Conservation (phyloP, 2,329 filamentous ascomycete genomes). For the Aspergillus hiratsukae region DNA sequence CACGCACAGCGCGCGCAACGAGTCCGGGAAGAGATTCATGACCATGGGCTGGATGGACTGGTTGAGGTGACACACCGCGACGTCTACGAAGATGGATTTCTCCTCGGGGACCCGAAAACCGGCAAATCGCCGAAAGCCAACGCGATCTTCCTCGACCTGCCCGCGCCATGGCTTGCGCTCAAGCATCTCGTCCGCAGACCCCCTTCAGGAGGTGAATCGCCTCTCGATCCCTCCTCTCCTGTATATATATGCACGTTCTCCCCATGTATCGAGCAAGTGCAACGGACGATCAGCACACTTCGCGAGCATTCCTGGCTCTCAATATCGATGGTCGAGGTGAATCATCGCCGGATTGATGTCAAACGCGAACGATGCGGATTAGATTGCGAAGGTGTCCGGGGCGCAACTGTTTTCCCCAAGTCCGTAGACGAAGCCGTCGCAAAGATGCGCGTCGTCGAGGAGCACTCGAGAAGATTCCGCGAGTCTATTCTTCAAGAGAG, state of each 20-base stretch:
- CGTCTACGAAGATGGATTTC: conserved; percentile 47
- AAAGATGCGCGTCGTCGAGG: conserved; percentile 69
- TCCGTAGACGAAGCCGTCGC: conserved; percentile 75
- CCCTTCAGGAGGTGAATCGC: conserved; percentile 36
- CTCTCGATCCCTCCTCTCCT: conserved; percentile 66
- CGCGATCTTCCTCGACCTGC: conserved; percentile 48
- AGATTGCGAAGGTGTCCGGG: conserved; percentile 61
- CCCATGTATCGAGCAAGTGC: conserved; percentile 95
- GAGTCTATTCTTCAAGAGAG: conserved; percentile 24
- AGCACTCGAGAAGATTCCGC: conserved; percentile 63
- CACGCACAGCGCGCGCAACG: conserved; percentile 42
- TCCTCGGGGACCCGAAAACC: conserved; percentile 31
- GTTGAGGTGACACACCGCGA: conserved; percentile 47
- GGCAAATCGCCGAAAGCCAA: conserved; percentile 41
- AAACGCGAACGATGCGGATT: conserved; percentile 75
- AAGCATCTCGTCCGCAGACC: conserved; percentile 42
- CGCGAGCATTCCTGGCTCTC: conserved; percentile 81
- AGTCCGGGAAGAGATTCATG: conserved; percentile 39
- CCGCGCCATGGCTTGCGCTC: conserved; percentile 48
- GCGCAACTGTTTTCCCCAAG: conserved; percentile 60
- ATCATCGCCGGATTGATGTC: conserved; percentile 74
- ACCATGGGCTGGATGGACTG: conserved; percentile 42
- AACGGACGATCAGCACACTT: conserved; percentile 74
- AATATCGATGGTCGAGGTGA: conserved; percentile 88
- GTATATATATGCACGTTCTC: conserved; percentile 90